Base-by-base conservation (phyloP, 225 moss, liverwort and hornwort genomes). In the Rhytidiadelphus loreus region DNA sequence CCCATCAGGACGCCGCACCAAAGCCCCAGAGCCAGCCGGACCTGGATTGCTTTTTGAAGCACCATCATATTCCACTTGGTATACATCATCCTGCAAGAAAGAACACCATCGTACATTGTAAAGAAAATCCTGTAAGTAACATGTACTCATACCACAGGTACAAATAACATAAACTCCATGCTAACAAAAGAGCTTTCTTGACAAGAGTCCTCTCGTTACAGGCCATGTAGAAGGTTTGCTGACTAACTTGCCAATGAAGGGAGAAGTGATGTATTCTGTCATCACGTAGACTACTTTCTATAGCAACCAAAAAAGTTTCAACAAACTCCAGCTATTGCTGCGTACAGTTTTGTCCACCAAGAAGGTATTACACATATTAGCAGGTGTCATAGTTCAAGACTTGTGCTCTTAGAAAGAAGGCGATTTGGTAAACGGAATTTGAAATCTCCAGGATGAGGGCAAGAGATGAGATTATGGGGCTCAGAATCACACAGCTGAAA, bases 21-120 rank as follows among this genome's bases (percentile, higher is more conserved):
- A 93, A 74, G 98, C 98, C 85, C 98, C 98, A 86, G 98, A 96
- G 79, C 98, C 98, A 89, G 98, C 97, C 25, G 88, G 87, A 79
- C 98, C 98, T 86, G 98, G 98, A 90, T 99, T 99, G 43, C 91
- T 91, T 89, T 99, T 99, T 8, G 98, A 96, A 87, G 97, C 98
- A 84, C 98, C 98, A 85, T 97, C 97, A 83, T 97, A 99, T 77
- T 99, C 96, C 84, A 97, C 86, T 90, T 96, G 95, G 90, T 96
- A 99, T 6, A 96, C 84, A 82, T 86, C 96, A 93, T 95, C 90
- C 88, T 94, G 90, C 81, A 77, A 65, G 59, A 82, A 46, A 68
- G n/a, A 86, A 58, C 8, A 80, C 22, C 55, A 57, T 56, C 56
- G 43, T 22, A 73, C 48, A 53, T 68, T 35, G 80, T 56, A 37